Base-by-base conservation (phyloP, 139 green algal genomes). In the Tetraselmis striata region DNA sequence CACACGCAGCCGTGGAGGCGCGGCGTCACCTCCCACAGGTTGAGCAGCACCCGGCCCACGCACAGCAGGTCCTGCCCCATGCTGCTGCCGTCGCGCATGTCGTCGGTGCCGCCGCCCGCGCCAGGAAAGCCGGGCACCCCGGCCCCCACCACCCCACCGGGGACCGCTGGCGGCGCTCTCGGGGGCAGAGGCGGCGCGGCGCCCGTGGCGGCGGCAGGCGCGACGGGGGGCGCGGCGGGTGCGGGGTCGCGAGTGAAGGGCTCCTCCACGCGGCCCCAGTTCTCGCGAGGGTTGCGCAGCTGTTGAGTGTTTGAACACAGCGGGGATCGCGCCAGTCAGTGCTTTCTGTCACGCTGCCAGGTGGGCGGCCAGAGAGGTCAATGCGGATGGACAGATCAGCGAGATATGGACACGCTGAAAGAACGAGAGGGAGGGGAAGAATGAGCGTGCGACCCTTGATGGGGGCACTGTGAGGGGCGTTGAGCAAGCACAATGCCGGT, bases 21-120 rank as follows among this genome's bases (percentile, higher is more conserved):
- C n/a, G n/a, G n/a, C n/a, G n/a, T n/a, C n/a, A 67, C 45, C 45
- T 67, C 87, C 96, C 97, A 99, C 32, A 97, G 83, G 87, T 98
- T 99, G 83, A 99, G 89, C 32, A 98, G 80, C n/a, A 98, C 90
- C 59, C 97, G 92, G 2, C 97, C 97, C 11, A 32, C 30, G n/a
- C 87, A 32, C 45, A 67, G 45, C 45, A 67, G 5, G 45, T 67
- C 45, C 45, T 67, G 45, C 45, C 45, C 45, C 45, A 67, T 67
- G 18, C 45, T 67, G 45, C 11, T 67, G 45, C 93, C 96, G 87
- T 95, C 99, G 80, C 95, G 91, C 79, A 98, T 94, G 0, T 91
- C 86, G 79, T 90, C 78, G 29, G 78, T 78, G 77, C 92, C 90
- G 5, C 45, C 45, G 18, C 26, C 74, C 22, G 25, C 74, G 74